Evolutionary conservation across 2,329 filamentous ascomycete genomes (phyloP).

Genomic region (Colletotrichum coccodes): DNA sequence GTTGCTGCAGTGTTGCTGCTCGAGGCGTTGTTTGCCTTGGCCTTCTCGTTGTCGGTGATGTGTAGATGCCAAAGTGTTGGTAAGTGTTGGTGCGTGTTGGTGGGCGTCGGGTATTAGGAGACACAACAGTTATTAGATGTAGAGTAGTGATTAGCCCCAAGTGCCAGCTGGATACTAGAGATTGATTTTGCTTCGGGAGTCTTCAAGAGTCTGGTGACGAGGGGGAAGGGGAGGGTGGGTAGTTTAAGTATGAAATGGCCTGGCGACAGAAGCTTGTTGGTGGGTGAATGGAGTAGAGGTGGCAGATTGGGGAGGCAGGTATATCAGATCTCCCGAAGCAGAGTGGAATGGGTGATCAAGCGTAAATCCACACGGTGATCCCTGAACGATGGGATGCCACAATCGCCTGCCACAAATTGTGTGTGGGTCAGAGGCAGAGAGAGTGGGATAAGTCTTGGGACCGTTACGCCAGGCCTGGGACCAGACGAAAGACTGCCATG

Average conservation of each 20-base stretch:
- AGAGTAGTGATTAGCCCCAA: conserved; percentile 42
- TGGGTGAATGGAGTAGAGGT: conserved; percentile 41
- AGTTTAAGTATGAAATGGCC: conserved; percentile 54
- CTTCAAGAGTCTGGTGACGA: conserved; percentile 35
- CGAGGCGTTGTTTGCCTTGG: conserved; percentile 2
- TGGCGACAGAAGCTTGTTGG: conserved; percentile 53
- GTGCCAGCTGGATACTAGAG: conserved; percentile 45
- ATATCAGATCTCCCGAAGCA: conserved; percentile 42
- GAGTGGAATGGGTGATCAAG: conserved; percentile 58
- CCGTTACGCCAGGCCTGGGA: conserved; percentile 37
- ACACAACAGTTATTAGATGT: conserved; percentile 39
- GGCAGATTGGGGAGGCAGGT: conserved; percentile 36
- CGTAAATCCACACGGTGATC: conserved; percentile 61
- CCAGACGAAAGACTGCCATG: conserved; percentile 35
- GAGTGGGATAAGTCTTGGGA: conserved; percentile 28
- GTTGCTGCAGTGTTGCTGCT: conserved; percentile 23
- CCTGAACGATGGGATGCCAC: conserved; percentile 51
- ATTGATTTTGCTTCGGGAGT: conserved; percentile 40
- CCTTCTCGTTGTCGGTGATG: conserved; percentile 19
- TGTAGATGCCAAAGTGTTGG: conserved; percentile 9
- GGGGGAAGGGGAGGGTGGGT: conserved; percentile 45
- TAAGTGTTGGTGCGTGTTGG: conserved; percentile 11
- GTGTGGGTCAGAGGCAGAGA: conserved; percentile 53
- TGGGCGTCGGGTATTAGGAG: conserved; percentile 35
- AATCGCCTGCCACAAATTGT: conserved; percentile 66